Evolutionary conservation across 768 basidiomycete genomes (phyloP).

Genomic region (Neoboletus subvelutipes): DNA sequence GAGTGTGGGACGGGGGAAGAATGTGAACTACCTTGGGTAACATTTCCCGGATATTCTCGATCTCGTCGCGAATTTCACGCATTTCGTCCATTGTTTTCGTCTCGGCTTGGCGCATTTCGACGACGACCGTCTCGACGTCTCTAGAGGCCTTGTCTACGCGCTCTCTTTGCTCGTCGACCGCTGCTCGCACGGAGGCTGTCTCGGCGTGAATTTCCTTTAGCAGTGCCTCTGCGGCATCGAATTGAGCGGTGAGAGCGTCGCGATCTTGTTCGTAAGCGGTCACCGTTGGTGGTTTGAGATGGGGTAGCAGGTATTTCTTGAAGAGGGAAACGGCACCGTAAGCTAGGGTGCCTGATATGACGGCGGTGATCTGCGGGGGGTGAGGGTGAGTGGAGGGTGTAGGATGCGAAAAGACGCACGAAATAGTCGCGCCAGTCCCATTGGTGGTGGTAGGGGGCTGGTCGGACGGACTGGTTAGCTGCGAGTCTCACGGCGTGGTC

Average conservation of each 20-base stretch:
- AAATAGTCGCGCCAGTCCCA: constrained; percentile 99
- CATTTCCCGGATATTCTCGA: constrained; percentile 88
- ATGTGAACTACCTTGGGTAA: constrained; percentile 73
- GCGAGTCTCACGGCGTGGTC: constrained; percentile 78
- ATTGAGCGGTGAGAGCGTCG: constrained; percentile 81
- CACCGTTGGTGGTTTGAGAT: constrained; percentile 82
- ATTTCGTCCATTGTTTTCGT: constrained; percentile 80
- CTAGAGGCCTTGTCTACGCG: constrained; percentile 68
- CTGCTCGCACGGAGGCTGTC: constrained; percentile 66
- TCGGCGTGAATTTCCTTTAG: constrained; percentile 79
- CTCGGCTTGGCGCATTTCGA: constrained; percentile 78
- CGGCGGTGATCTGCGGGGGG: constrained; percentile 75
- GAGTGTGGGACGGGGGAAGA: background rate
- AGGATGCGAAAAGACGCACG: constrained; percentile 46
- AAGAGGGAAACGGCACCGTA: constrained; percentile 82
- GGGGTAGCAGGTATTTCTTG: constrained; percentile 89
- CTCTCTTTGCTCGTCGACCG: constrained; percentile 75
- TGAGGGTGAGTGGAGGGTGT: constrained; percentile 17
- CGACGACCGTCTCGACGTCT: constrained; percentile 70
- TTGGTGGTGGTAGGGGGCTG: constrained; percentile 44
- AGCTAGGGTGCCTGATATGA: constrained; percentile 81
- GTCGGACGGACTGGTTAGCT: constrained; percentile 30
- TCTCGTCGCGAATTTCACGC: constrained; percentile 88
- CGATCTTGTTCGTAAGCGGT: constrained; percentile 90
- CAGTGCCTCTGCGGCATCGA: constrained; percentile 82